phyloP scores from a whole-genome alignment of 305 asterid species.

The Nicotiana rustica region DNA sequence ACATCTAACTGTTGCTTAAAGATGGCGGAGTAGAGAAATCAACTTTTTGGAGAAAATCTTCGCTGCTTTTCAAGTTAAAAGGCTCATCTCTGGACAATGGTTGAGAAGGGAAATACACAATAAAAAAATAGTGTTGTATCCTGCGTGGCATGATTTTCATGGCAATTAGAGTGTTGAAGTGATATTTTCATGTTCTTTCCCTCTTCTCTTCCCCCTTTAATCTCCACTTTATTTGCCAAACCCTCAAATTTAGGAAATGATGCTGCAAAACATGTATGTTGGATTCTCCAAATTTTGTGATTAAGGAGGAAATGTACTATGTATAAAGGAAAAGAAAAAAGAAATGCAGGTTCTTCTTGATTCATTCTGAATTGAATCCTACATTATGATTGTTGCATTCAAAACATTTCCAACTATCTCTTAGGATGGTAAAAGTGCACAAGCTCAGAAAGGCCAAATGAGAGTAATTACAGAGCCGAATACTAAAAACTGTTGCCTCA shows the following conservation, averaged over 20 bases:
- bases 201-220: background rate
- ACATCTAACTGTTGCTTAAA: conserved; percentile 64
- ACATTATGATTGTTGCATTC: conserved; percentile 1
- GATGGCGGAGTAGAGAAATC: conserved; percentile 23
- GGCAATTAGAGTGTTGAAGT: background rate
- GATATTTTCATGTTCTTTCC: background rate
- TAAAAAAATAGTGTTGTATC: conserved; percentile 5
- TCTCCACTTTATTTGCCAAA: background rate
- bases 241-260: background rate
- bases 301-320: background rate
- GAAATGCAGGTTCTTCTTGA: background rate
- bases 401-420: background rate
- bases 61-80: conserved; percentile 18
- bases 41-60: conserved; percentile 27
- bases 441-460: background rate
- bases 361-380: background rate
- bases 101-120: background rate
- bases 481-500: conserved; percentile 20
- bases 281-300: background rate
- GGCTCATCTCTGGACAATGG: background rate
- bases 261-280: background rate
- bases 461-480: background rate
- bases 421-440: background rate
- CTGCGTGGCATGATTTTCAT: background rate
- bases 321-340: background rate